These are phyloP conservation scores for Rugonectria rugulosa DNA, from an alignment of 2,329 filamentous ascomycete genomes.

Conservation along the genomic window DNA sequence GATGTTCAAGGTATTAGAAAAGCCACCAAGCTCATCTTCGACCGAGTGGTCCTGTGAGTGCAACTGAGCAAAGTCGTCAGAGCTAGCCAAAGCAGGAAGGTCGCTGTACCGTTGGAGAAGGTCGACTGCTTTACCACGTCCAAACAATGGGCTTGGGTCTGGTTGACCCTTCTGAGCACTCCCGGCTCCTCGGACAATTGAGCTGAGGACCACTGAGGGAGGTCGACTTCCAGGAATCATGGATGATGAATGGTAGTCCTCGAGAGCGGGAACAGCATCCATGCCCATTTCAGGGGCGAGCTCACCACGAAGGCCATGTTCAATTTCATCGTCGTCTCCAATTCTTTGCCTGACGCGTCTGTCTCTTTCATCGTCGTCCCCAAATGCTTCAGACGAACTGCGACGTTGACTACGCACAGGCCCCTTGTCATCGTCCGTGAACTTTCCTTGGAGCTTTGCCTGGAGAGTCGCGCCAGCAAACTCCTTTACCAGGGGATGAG, in stretches of 20 bases:
- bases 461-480: constrained; percentile 56
- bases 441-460: constrained; percentile 39
- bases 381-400: constrained; percentile 53
- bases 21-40: constrained; percentile 32
- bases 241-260: constrained; percentile 68
- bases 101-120: constrained; percentile 60
- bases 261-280: constrained; percentile 70
- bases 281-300: constrained; percentile 71
- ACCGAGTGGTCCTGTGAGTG: constrained; percentile 44
- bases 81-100: constrained; percentile 42
- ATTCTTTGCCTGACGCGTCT: constrained; percentile 50
- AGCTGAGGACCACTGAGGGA: constrained; percentile 55
- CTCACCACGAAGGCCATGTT: constrained; percentile 48
- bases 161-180: constrained; percentile 45
- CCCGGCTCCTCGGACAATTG: constrained; percentile 51
- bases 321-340: constrained; percentile 40
- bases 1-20: constrained; percentile 43
- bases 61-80: constrained; percentile 41
- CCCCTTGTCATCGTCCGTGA: constrained; percentile 29
- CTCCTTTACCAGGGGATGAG: constrained; percentile 53
- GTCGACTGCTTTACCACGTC: constrained; percentile 45
- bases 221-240: constrained; percentile 61
- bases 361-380: constrained; percentile 43
- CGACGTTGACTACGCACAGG: constrained; percentile 47
- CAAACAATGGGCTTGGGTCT: constrained; percentile 49